Evolutionary conservation across 2,329 filamentous ascomycete genomes (phyloP).

Genomic region (Byssothecium circinans): DNA sequence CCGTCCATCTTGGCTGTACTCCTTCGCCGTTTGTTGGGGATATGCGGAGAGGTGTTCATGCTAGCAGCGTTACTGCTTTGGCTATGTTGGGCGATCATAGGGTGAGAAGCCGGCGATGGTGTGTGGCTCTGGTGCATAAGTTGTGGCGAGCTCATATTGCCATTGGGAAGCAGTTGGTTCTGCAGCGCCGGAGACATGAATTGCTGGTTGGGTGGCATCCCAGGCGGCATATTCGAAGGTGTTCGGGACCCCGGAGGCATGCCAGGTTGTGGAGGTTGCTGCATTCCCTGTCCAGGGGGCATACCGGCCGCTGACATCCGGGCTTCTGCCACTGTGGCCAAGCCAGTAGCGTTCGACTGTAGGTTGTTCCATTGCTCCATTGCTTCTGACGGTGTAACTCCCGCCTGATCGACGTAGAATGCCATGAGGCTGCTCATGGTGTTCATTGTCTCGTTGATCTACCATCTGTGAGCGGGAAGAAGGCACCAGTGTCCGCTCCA

Average conservation of each 20-base stretch:
- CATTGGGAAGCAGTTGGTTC: constrained; percentile 54
- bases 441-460: constrained; percentile 68
- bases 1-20: constrained; percentile 63
- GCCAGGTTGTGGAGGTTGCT: constrained; percentile 23
- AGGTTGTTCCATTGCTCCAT: constrained; percentile 55
- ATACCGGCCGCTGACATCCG: constrained; percentile 24
- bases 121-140: constrained; percentile 45
- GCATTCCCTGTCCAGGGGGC: constrained; percentile 31
- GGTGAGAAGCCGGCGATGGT: constrained; percentile 51
- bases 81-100: constrained; percentile 60
- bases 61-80: constrained; percentile 58
- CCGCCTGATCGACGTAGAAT: constrained; percentile 56
- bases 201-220: constrained; percentile 35
- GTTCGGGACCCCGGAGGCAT: constrained; percentile 36
- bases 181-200: constrained; percentile 62
- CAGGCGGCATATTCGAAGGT: constrained; percentile 33
- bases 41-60: constrained; percentile 65
- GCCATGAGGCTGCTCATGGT: constrained; percentile 64
- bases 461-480: constrained; percentile 16
- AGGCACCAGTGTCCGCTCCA: constrained; percentile 11
- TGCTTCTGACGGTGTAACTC: constrained; percentile 58
- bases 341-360: constrained; percentile 37
- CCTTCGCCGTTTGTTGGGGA: constrained; percentile 61
- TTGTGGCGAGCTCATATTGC: constrained; percentile 54
- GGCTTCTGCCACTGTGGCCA: too few relatives aligned